phyloP scores from a whole-genome alignment of 495 filamentous ascomycete genomes.

The Aspergillus heteromorphus region DNA sequence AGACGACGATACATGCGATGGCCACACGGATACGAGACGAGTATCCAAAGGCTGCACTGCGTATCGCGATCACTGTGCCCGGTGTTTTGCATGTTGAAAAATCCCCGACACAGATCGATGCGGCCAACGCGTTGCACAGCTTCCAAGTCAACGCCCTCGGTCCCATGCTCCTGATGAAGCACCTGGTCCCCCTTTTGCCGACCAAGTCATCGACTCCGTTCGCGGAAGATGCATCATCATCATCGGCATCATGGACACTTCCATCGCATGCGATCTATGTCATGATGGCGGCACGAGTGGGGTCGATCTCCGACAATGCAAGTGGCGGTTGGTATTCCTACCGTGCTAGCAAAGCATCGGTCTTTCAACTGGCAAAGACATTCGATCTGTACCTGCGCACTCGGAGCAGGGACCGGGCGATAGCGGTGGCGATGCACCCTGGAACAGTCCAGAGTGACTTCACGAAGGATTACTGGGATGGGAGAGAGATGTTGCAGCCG shows the following conservation, averaged over 20 bases:
- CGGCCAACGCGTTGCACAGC: slow-evolving; percentile 50
- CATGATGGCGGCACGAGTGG: slow-evolving; percentile 72
- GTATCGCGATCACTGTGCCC: slow-evolving; percentile 64
- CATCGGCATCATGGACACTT: slow-evolving; percentile 10
- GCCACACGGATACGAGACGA: slow-evolving; percentile 26
- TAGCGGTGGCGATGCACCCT: slow-evolving; percentile 71
- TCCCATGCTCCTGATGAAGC: slow-evolving; percentile 69
- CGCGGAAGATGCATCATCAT: background rate
- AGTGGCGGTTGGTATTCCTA: slow-evolving; percentile 75
- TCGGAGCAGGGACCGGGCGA: slow-evolving; percentile 50
- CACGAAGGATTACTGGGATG: slow-evolving; percentile 65
- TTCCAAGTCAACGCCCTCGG: slow-evolving; percentile 68
- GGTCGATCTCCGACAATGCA: slow-evolving; percentile 63
- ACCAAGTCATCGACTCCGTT: slow-evolving; percentile 33
- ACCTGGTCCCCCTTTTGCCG: slow-evolving; percentile 64
- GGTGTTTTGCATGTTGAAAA: slow-evolving; percentile 75
- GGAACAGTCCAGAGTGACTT: slow-evolving; percentile 76
- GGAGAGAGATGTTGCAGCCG: slow-evolving; percentile 53
- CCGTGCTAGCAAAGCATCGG: slow-evolving; percentile 64
- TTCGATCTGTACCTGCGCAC: slow-evolving; percentile 63
- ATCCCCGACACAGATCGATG: slow-evolving; percentile 56
- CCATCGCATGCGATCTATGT: slow-evolving; percentile 55
- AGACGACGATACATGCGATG: slow-evolving; percentile 36
- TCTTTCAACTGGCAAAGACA: slow-evolving; percentile 64
- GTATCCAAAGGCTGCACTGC: slow-evolving; percentile 56